Evolutionary conservation across 495 filamentous ascomycete species (phyloP).

Genomic region (Podospora pseudocomata): DNA sequence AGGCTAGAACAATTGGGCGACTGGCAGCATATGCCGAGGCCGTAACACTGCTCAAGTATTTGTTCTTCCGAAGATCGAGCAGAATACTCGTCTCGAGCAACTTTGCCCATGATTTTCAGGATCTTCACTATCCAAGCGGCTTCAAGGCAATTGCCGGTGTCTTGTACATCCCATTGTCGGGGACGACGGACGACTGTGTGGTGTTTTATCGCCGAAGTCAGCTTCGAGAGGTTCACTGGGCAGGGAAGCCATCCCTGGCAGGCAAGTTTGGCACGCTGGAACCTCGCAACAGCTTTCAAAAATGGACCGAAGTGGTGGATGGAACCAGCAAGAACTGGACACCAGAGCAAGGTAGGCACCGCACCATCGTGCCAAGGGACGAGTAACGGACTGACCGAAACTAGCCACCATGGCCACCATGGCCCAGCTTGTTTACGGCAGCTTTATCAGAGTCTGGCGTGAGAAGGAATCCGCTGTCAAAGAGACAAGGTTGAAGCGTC

Average conservation of each 20-base stretch:
- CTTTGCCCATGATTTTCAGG: conserved; percentile 66
- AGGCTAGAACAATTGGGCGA: conserved; percentile 73
- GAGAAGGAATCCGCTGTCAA: conserved; percentile 58
- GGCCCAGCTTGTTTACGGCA: conserved; percentile 74
- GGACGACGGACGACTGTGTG: conserved; percentile 70
- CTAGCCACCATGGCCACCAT: conserved; percentile 70
- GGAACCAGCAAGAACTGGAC: conserved; percentile 65
- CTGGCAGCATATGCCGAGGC: conserved; percentile 67
- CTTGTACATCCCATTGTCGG: conserved; percentile 69
- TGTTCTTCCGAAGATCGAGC: conserved; percentile 62
- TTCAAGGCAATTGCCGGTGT: conserved; percentile 70
- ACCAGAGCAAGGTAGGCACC: conserved; percentile 43
- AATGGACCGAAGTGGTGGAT: conserved; percentile 62
- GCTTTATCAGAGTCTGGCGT: conserved; percentile 73
- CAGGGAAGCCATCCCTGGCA: conserved; percentile 68
- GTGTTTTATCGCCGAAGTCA: conserved; percentile 76
- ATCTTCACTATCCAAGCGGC: conserved; percentile 66
- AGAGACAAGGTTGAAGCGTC: conserved; percentile 63
- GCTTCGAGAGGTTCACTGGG: conserved; percentile 73
- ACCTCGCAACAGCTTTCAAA: conserved; percentile 64
- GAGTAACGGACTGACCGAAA: conserved; percentile 8
- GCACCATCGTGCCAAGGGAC: neutral
- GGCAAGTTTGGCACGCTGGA: conserved; percentile 63
- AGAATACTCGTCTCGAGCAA: conserved; percentile 68
- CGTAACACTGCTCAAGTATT: conserved; percentile 70